A percentile compares a stretch with the other conserved stretches of the same genome.
These are phyloP conservation scores for Penicillium bialowiezense DNA, from an alignment of 495 filamentous ascomycete genomes.

Conservation along the genomic window DNA sequence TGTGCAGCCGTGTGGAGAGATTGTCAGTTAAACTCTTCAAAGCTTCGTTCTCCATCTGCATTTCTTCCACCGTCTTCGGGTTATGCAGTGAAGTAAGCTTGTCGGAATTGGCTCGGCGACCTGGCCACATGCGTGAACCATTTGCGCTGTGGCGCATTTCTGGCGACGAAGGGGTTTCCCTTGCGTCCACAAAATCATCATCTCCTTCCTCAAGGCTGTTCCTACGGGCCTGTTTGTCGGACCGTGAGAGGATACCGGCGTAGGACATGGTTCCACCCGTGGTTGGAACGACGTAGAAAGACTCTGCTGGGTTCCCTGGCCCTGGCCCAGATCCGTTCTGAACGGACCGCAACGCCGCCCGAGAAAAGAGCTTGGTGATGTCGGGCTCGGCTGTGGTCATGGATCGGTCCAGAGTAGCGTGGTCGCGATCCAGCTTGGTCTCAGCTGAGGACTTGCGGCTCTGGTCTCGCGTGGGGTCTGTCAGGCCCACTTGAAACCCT, in stretches of 20 bases:
- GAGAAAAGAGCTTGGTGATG: conserved; percentile 71
- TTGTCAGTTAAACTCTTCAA: conserved; percentile 74
- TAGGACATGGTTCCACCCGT: conserved; percentile 88
- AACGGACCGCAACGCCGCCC: conserved; percentile 71
- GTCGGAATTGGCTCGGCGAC: conserved; percentile 22
- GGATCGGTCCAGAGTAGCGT: conserved; percentile 35
- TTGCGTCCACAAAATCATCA: conserved; percentile 82
- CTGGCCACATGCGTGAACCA: conserved; percentile 8
- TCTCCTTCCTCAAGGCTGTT: conserved; percentile 57
- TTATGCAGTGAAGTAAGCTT: conserved; percentile 31
- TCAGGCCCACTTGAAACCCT: conserved; percentile 70
- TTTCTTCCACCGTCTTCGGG: conserved; percentile 71
- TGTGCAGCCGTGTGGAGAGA: conserved; percentile 71
- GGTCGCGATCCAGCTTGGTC: conserved; percentile 36
- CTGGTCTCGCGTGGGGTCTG: conserved; percentile 45
- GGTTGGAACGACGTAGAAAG: conserved; percentile 92
- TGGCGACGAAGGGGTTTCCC: conserved; percentile 62
- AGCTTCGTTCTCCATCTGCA: conserved; percentile 75
- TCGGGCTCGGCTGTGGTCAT: conserved; percentile 61
- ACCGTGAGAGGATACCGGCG: conserved; percentile 76
- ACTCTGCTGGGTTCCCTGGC: conserved; percentile 59
- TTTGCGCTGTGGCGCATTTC: conserved; percentile 40
- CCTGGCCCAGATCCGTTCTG: conserved; percentile 46
- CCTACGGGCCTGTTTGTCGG: conserved; percentile 58
- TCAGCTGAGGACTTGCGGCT: conserved; percentile 41